Conservation (phyloP, 345 rosid species). For the Gynandropsis gynandra region DNA sequence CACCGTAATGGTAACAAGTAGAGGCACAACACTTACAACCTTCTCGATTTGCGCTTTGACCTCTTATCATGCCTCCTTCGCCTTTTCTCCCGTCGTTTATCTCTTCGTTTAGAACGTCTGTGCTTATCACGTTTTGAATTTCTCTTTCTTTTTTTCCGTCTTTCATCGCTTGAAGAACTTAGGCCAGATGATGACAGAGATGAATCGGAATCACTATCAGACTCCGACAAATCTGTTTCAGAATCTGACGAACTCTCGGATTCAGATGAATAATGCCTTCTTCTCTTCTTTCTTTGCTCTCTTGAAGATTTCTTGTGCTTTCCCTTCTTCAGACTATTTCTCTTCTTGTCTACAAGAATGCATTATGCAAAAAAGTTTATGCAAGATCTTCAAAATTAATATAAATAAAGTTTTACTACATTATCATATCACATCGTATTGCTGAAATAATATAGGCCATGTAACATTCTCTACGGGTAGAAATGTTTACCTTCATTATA, state of each 20-base stretch:
- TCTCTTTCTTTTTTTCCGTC: constrained; percentile 70
- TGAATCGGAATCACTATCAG: constrained; percentile 76
- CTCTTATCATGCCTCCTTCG: constrained; percentile 58
- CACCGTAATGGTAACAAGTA: constrained; percentile 15
- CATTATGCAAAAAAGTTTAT: constrained; percentile 15
- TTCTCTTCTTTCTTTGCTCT: constrained; percentile 67
- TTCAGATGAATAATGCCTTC: constrained; percentile 66
- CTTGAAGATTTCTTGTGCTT: constrained; percentile 68
- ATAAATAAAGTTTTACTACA: too few species aligned
- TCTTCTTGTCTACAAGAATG: constrained; percentile 48
- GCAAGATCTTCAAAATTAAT: neutral
- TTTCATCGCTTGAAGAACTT: constrained; percentile 88
- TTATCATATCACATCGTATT: too few species aligned
- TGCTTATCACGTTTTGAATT: constrained; percentile 65
- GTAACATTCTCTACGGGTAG: constrained; percentile 7
- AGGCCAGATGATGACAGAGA: constrained; percentile 52
- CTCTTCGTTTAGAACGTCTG: constrained; percentile 63
- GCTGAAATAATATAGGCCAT: neutral
- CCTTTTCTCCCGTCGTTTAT: constrained; percentile 68
- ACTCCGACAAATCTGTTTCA: constrained; percentile 67
- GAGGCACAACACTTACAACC: constrained; percentile 36
- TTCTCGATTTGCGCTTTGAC: constrained; percentile 69
- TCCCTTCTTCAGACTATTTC: constrained; percentile 36
- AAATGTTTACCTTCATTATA: constrained; percentile 40
- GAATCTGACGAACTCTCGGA: constrained; percentile 78